Base-by-base conservation (phyloP, 257 asterid genomes). In the Scutellaria baicalensis region DNA sequence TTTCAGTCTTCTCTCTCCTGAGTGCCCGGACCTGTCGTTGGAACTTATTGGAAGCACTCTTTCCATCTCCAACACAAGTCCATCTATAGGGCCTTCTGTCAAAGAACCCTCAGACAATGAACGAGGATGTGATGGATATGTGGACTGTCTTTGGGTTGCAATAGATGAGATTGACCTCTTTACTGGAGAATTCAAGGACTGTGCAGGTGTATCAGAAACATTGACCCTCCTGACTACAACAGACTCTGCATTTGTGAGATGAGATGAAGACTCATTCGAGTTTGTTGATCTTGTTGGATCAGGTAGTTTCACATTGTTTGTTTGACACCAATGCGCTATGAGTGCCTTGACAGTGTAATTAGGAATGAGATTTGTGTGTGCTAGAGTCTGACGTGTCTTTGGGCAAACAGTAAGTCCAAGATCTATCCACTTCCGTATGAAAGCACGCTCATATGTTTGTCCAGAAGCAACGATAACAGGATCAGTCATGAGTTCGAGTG, bases 401-500 rank as follows among this genome's bases (percentile, higher is more conserved):
- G 96, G 94, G 81, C 96, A 89, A 59, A 89, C 88, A 56, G 83
- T 82, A 44, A 89, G 84, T n/a, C 94, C 96, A 59, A 89, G 94
- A 67, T 87, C 94, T 67, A 86, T 80, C 96, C 96, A 89, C 61
- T 79, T 79, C 74, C 86, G 78, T 59, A 89, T 89, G 68, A 85
- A 87, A 62, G 81, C 85, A 27, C 90, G 83, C 78, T 89, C 96
- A 27, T 87, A 89, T 12, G 96, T 89, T 87, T 87, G 92, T 51
- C 96, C 94, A 64, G 94, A 89, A 33, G 90, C 87, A 72, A 89
- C 86, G 73, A 89, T 87, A 64, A 89, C 96, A 68, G 94, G 96
- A 54, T 89, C 94, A 3, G 87, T 81, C 94, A 89, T 87, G 77
- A 89, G 85, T 57, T 85, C 92, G 50, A 87, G 92, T n/a, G 94